phyloP scores from a whole-genome alignment of 1,284 basidiomycete species.

The Tilletia caries region DNA sequence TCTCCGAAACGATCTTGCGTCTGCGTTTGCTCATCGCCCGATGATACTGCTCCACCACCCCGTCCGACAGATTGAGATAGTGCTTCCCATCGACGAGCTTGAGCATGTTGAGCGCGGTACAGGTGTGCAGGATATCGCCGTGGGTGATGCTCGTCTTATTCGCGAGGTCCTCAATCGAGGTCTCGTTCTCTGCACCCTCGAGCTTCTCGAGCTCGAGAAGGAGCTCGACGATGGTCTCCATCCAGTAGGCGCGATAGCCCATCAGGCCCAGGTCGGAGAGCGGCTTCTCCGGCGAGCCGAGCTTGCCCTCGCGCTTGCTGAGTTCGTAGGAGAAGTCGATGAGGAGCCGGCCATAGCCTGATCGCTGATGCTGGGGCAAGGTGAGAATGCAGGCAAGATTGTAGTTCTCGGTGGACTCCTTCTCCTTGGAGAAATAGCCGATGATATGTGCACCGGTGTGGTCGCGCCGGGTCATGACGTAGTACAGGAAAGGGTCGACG shows the following conservation, averaged over 20 bases:
- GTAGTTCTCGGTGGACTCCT: constrained; percentile 95
- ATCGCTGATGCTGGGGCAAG: constrained; percentile 92
- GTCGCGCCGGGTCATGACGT: constrained; percentile 90
- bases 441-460: constrained; percentile 90
- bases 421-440: constrained; percentile 99
- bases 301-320: constrained; percentile 90
- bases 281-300: constrained; percentile 96
- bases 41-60: constrained; percentile 84
- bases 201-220: constrained; percentile 61
- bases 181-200: constrained; percentile 57
- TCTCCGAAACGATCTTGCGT: constrained; percentile 73
- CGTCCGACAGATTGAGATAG: constrained; percentile 85
- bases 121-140: constrained; percentile 97
- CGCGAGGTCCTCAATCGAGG: constrained; percentile 95
- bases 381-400: constrained; percentile 99
- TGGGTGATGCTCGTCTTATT: constrained; percentile 95
- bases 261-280: constrained; percentile 89
- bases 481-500: constrained; percentile 99
- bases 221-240: constrained; percentile 90
- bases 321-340: constrained; percentile 99
- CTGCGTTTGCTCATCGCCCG: constrained; percentile 76
- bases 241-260: constrained; percentile 94
- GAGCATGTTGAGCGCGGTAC: constrained; percentile 88
- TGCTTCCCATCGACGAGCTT: constrained; percentile 95
- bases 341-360: constrained; percentile 88